Evolutionary conservation across 2,329 filamentous ascomycete genomes (phyloP), one percentile per base, ranked within the genome.

Genomic region (Dactylellina sp.): DNA sequence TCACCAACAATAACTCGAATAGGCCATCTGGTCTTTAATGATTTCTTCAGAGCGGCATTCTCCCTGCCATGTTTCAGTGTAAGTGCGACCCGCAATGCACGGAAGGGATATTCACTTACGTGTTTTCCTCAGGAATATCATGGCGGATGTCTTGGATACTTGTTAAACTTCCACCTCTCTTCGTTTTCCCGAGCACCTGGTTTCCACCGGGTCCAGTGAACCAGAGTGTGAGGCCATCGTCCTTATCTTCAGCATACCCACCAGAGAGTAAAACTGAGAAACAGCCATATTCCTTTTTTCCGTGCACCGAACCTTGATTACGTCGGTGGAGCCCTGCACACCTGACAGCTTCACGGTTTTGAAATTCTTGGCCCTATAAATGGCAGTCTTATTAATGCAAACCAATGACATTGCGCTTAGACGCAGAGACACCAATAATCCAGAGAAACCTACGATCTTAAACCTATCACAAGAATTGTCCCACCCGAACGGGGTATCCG

Each of bases 151-250:
- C 53, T 1, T 57, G 12, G 24, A 57, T 62, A 7, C 7, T 57
- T 1, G 7, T 12, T 4, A 7, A 12, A 2, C 6, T n/a, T 32
- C 28, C 28, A 7, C 37, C 49, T 20, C 28, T 16, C 7, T 24
- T 25, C 50, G n/a, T 71, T 44, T 18, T 47, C 22, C 1, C 35
- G 25, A 22, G 24, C 20, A 1, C 6, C 11, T 3, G n/a, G n/a
- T 12, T 3, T 0, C 68, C 60, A 6, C 68, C 68, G n/a, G 63
- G 52, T 1, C 52, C 52, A 5, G 68, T 72, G 40, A 64, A 72
- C 0, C 9, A 4, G 25, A 68, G 44, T 0, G 18, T 11, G 6
- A 18, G 14, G 2, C 28, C 52, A 16, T 28, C 7, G 3, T 53
- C 40, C 1, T 9, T 14, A 37, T 64, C 68, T 16, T 65, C 68